A percentile compares a stretch with the other conserved stretches of the same genome.
phyloP scores from a whole-genome alignment of 2,329 filamentous ascomycete species.

The Scedosporium minutisporum region DNA sequence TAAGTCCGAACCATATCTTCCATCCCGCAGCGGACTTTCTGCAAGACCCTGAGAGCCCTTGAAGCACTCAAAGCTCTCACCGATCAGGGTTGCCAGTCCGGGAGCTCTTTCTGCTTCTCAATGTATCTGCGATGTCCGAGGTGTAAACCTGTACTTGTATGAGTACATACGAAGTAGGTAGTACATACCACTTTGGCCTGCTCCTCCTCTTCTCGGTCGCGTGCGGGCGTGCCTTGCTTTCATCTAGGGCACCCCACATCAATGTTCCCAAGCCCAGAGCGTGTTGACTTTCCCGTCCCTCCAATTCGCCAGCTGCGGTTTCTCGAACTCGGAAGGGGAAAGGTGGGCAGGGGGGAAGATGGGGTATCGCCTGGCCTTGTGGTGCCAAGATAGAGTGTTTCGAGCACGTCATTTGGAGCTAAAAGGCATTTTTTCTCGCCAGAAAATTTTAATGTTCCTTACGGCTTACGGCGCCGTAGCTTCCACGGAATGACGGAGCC shows the following conservation, averaged over 20 bases:
- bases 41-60: no score
- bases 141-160: no score
- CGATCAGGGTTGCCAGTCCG: no score
- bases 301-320: background rate
- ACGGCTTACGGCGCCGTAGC: background rate
- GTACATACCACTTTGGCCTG: background rate
- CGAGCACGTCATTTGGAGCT: slow-evolving; percentile 16
- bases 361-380: background rate
- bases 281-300: background rate
- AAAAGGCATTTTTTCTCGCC: slow-evolving; percentile 6
- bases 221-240: background rate
- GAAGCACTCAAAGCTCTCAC: no score
- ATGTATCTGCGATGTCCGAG: no score
- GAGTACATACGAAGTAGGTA: no score
- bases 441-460: background rate
- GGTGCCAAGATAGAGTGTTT: slow-evolving; percentile 1
- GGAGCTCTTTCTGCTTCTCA: no score
- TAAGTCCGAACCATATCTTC: no score
- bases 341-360: background rate
- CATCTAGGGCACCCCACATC: background rate
- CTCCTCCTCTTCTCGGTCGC: background rate
- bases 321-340: background rate
- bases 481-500: background rate
- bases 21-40: no score
- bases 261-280: background rate